These are phyloP conservation scores for Boletus rex-veris DNA, from an alignment of 768 basidiomycete genomes.

Conservation along the genomic window DNA sequence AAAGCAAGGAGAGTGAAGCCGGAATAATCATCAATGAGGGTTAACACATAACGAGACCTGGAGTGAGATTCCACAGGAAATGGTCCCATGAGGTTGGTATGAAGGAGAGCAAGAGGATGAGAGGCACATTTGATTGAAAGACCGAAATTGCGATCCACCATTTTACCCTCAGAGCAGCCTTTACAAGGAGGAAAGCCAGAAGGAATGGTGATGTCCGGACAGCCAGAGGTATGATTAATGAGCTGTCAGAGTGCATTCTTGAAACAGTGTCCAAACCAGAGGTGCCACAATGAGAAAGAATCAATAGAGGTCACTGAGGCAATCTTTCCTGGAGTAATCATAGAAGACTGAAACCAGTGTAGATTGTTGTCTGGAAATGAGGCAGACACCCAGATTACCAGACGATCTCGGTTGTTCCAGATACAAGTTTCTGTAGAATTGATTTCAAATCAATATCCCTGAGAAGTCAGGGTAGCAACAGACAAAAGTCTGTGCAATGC, in stretches of 20 bases:
- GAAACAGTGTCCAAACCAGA: not conserved
- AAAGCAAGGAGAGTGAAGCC: not conserved
- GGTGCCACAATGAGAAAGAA: not conserved
- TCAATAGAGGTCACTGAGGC: not conserved
- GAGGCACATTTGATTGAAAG: not conserved
- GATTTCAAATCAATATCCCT: not conserved
- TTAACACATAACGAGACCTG: rapidly evolving
- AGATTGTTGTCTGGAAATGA: not conserved
- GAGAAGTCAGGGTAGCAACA: not conserved
- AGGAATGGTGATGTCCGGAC: not conserved
- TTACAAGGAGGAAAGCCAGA: no score
- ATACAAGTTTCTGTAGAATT: not conserved
- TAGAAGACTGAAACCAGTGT: not conserved
- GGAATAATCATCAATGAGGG: not conserved
- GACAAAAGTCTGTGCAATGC: not conserved
- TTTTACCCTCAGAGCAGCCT: no score
- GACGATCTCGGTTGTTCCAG: not conserved
- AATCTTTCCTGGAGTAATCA: not conserved
- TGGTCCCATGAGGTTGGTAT: not conserved
- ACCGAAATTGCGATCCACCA: not conserved
- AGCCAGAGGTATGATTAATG: not conserved
- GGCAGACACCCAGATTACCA: not conserved
- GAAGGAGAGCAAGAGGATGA: not conserved
- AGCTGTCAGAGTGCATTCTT: not conserved
- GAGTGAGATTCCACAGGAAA: not conserved